Evolutionary conservation across 495 filamentous ascomycete genomes (phyloP), one percentile per base, ranked within the genome.

Genomic region (Aspergillus mulundensis): DNA sequence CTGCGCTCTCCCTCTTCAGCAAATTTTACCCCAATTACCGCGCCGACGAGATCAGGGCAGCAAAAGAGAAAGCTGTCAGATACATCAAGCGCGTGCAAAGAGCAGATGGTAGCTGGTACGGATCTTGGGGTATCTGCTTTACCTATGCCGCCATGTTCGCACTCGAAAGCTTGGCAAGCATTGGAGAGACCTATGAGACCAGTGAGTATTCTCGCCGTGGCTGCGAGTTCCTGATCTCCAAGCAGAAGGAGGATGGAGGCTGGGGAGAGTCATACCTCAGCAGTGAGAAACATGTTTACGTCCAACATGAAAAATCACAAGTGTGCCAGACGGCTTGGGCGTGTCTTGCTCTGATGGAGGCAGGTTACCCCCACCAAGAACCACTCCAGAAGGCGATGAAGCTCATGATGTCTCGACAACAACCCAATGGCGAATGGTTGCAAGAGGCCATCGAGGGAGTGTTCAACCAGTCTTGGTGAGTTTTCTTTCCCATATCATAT

Each of bases 101-200:
- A n/a, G 65, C 70, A 0, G 90, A 97, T 64, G 94, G 94, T 2
- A 87, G 85, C 57, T 98, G 94, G 94, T 97, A 97, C 64, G 94
- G 95, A 16, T 88, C 83, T 62, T 98, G 94, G 94, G 95, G 90
- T 39, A 93, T 98, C 68, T 97, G 95, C 70, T 97, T 93, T 71
- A 96, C 90, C 2, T 97, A 98, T 66, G 94, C 94, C 0, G 85
- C 83, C 38, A 90, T 97, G 90, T 98, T 98, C 69, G 94, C 94
- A 0, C 75, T 96, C 2, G 91, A 97, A 65, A 88, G 88, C 57
- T 74, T 98, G 38, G 81, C 84, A 23, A 89, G 86, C 55, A 84
- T 88, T 16, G 91, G 91, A 3, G 90, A 96, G 72, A 87, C 75
- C 0, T 95, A 92, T 59, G 74, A 76, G 44, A 95, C 85, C 54